Conservation (phyloP, 1,284 basidiomycete species). For the Ustilago tritici region DNA sequence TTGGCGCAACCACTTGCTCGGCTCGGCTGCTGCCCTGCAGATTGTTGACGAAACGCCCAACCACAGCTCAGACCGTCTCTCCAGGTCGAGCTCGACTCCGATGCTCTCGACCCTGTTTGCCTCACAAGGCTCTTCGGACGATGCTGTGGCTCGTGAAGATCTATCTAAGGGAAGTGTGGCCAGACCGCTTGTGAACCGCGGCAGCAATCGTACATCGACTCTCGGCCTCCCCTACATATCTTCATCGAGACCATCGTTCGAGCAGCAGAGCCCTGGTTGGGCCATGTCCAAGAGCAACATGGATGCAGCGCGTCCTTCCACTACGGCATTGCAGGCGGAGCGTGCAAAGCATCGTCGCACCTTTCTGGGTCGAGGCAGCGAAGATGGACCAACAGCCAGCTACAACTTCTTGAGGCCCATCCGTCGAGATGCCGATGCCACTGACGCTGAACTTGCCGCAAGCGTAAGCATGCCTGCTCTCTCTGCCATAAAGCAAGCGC, state of each 20-base stretch:
- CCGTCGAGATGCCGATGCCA: conserved; percentile 12
- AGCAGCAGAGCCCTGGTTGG: conserved; percentile 35
- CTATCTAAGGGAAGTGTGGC: conserved; percentile 16
- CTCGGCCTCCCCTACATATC: conserved; percentile 40
- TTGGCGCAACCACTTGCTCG: conserved; percentile 39
- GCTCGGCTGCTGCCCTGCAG: conserved; percentile 7
- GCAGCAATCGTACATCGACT: conserved; percentile 17
- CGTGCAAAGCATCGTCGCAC: conserved; percentile 30
- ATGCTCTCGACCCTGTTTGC: conserved; percentile 37
- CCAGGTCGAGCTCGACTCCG: conserved; percentile 27
- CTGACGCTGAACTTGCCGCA: conserved; percentile 3
- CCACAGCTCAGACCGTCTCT: conserved; percentile 1
- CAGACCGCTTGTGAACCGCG: conserved; percentile 8
- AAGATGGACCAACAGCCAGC: conserved; percentile 16
- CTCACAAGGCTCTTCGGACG: conserved; percentile 9
- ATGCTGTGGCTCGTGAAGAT: conserved; percentile 9
- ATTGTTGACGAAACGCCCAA: neutral
- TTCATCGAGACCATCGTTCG: conserved; percentile 22
- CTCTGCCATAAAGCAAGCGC: conserved; percentile 7
- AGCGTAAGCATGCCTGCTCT: conserved; percentile 30
- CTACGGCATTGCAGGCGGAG: conserved; percentile 15
- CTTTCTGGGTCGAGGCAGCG: conserved; percentile 22
- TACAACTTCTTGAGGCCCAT: conserved; percentile 45
- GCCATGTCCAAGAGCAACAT: conserved; percentile 17
- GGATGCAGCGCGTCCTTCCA: conserved; percentile 8